A percentile compares a stretch with the other conserved stretches of the same genome.
phyloP scores from a whole-genome alignment of 306 rosid genomes.

The Vicia villosa region DNA sequence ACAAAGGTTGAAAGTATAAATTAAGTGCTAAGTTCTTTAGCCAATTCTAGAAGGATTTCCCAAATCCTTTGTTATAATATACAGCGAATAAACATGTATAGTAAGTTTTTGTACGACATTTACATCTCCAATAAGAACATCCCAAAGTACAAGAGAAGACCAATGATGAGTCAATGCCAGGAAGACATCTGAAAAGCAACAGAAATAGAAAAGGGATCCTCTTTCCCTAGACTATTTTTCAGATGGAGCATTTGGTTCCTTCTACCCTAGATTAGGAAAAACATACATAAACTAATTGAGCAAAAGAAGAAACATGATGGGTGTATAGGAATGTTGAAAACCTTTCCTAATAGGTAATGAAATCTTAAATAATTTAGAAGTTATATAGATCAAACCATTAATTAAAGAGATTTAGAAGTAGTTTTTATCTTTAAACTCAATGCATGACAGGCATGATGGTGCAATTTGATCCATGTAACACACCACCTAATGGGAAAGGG shows the following conservation, averaged over 20 bases:
- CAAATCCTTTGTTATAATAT: background rate
- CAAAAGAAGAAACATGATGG: background rate
- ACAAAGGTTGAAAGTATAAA: background rate
- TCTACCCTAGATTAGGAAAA: slow-evolving; percentile 1
- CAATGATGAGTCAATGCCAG: slow-evolving; percentile 9
- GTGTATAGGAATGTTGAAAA: background rate
- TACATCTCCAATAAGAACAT: slow-evolving; percentile 1
- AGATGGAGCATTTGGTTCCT: slow-evolving; percentile 11
- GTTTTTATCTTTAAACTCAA: background rate
- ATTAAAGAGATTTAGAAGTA: background rate
- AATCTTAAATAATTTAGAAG: background rate
- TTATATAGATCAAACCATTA: background rate
- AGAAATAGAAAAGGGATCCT: background rate
- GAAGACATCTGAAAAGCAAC: slow-evolving; percentile 8
- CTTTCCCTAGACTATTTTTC: slow-evolving; percentile 9
- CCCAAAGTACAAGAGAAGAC: slow-evolving; percentile 6
- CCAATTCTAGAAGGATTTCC: background rate
- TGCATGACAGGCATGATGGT: background rate
- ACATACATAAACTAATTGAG: background rate
- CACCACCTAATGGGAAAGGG: background rate
- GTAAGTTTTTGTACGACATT: background rate
- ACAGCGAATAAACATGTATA: background rate
- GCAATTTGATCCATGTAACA: background rate
- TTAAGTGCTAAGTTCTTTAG: background rate
- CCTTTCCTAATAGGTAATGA: background rate